Conservation (phyloP, 345 rosid genomes). For the Populus alba region DNA sequence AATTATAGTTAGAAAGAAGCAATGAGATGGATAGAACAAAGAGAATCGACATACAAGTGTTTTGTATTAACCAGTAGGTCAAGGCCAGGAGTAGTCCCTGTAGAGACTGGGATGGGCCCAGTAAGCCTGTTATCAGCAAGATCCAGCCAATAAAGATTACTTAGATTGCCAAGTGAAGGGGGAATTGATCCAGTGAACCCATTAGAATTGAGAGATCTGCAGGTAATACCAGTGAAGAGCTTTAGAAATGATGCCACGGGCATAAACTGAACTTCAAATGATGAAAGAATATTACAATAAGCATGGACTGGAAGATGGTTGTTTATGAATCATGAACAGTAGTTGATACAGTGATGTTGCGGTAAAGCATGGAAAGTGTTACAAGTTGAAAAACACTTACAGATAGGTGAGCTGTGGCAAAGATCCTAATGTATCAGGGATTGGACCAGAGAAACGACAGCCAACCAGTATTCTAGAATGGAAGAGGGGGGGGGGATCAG, state of each 20-base stretch:
- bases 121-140: constrained; percentile 70
- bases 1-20: not conserved
- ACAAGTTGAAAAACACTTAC: constrained; percentile 40
- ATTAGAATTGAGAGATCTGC: constrained; percentile 79
- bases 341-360: too few relatives aligned
- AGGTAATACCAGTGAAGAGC: constrained; percentile 11
- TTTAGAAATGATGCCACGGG: not conserved
- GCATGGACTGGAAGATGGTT: too few relatives aligned
- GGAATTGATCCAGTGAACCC: constrained; percentile 71
- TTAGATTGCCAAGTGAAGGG: constrained; percentile 59
- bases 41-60: constrained; percentile 66
- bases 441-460: constrained; percentile 62
- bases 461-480: constrained; percentile 63
- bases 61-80: constrained; percentile 58
- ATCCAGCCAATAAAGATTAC: constrained; percentile 75
- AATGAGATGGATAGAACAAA: not conserved
- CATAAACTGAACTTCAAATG: not conserved
- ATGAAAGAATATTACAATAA: not conserved
- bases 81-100: constrained; percentile 69
- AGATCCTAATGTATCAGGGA: constrained; percentile 70
- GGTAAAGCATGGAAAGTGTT: too few relatives aligned
- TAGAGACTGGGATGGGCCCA: constrained; percentile 75
- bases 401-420: constrained; percentile 43
- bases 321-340: too few relatives aligned
- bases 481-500: not conserved